Evolutionary conservation across 75 land plant genomes (phyloP).

Genomic region (Sequoia sempervirens): DNA sequence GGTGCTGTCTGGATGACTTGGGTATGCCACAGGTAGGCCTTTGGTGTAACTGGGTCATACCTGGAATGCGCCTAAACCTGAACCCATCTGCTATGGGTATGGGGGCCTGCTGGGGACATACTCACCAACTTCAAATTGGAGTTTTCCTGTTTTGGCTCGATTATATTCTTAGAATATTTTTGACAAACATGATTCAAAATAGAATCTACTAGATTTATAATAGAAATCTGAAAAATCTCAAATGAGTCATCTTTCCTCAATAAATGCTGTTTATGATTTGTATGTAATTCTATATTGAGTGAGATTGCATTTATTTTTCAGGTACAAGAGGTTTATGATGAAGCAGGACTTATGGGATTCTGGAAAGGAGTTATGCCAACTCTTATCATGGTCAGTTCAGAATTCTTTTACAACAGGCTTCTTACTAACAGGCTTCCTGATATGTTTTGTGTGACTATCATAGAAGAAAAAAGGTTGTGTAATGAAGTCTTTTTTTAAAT

Average conservation of each 20-base stretch:
- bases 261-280: neutral
- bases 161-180: neutral
- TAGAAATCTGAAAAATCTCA: neutral
- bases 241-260: neutral
- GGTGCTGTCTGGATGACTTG: too few species aligned
- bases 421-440: neutral
- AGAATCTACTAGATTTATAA: neutral
- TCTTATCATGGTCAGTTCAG: slow-evolving; percentile 76
- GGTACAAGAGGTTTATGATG: slow-evolving; percentile 86
- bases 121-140: neutral
- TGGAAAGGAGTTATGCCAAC: slow-evolving; percentile 99
- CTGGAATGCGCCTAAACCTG: too few species aligned
- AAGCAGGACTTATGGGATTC: slow-evolving; percentile 83
- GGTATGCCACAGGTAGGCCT: too few species aligned
- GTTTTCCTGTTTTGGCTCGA: neutral
- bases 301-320: slow-evolving; percentile 19
- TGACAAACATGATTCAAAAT: neutral
- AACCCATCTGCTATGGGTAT: too few species aligned
- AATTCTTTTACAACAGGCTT: neutral
- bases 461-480: neutral
- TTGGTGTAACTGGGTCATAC: too few species aligned
- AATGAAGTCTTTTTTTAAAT: neutral
- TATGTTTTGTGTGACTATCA: neutral
- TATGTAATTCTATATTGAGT: neutral
- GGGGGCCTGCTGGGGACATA: too few species aligned